phyloP scores from a whole-genome alignment of 1,284 basidiomycete species.

The Vanrija sp. region DNA sequence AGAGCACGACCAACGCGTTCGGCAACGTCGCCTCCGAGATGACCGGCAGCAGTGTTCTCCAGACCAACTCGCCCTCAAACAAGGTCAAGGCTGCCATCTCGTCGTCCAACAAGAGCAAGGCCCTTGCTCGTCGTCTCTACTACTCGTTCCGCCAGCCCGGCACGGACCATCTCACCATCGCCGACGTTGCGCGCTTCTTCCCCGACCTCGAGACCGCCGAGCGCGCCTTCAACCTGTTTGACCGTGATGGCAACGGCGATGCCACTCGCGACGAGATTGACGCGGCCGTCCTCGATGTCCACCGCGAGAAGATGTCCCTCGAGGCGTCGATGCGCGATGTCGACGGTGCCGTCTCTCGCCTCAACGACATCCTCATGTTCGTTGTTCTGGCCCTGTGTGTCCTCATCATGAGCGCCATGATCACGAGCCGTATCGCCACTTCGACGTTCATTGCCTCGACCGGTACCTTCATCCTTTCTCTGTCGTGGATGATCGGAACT shows the following conservation, averaged over 20 bases:
- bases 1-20: conserved; percentile 75
- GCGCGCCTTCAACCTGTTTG: conserved; percentile 68
- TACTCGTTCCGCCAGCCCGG: conserved; percentile 75
- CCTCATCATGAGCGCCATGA: conserved; percentile 69
- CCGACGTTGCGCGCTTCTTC: conserved; percentile 74
- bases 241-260: conserved; percentile 79
- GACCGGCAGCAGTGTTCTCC: conserved; percentile 65
- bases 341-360: conserved; percentile 77
- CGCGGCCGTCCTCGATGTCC: conserved; percentile 73
- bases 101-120: conserved; percentile 75
- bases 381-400: conserved; percentile 60
- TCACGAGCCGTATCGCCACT: conserved; percentile 60
- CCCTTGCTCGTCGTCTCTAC: conserved; percentile 77
- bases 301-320: conserved; percentile 78
- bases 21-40: conserved; percentile 61
- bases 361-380: conserved; percentile 52
- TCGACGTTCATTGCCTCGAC: conserved; percentile 72
- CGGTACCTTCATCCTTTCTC: conserved; percentile 74
- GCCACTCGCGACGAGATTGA: conserved; percentile 70
- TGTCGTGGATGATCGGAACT: conserved; percentile 83
- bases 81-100: conserved; percentile 74
- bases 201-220: conserved; percentile 63
- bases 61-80: conserved; percentile 80
- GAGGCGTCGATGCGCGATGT: conserved; percentile 85
- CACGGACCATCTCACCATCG: conserved; percentile 59